phyloP scores from a whole-genome alignment of 1,284 basidiomycete species.

The Sanguinoderma infundibulare region DNA sequence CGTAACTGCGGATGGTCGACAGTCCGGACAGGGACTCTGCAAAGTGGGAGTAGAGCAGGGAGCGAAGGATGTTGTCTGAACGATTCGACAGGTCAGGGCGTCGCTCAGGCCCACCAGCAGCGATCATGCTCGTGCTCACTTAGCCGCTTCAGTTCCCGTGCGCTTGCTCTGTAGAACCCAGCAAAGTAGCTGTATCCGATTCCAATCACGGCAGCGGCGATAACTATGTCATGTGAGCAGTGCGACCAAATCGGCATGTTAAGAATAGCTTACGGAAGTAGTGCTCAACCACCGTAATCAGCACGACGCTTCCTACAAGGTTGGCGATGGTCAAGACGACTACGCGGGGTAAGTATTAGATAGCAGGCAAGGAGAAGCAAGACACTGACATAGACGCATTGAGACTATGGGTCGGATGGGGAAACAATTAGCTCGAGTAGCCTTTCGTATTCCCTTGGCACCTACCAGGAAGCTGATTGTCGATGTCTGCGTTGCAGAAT shows the following conservation, averaged over 20 bases:
- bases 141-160: conserved; percentile 73
- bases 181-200: conserved; percentile 62
- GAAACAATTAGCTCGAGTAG: neutral
- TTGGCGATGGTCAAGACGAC: conserved; percentile 54
- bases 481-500: conserved; percentile 47
- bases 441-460: neutral
- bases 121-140: conserved; percentile 44
- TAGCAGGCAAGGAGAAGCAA: neutral
- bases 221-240: conserved; percentile 39
- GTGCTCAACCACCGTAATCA: conserved; percentile 72
- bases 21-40: conserved; percentile 78
- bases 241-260: neutral
- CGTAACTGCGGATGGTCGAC: conserved; percentile 67
- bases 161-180: conserved; percentile 67
- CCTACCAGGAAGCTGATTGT: conserved; percentile 62
- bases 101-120: conserved; percentile 26
- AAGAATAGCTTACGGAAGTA: conserved; percentile 59
- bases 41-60: conserved; percentile 80
- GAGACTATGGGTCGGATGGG: conserved; percentile 46
- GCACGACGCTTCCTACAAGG: conserved; percentile 62
- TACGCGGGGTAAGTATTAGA: conserved; percentile 26
- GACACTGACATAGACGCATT: conserved; percentile 60
- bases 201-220: conserved; percentile 51
- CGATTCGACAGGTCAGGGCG: neutral
- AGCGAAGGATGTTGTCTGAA: conserved; percentile 67